Evolutionary conservation across 306 rosid genomes (phyloP), one percentile per base, ranked within the genome.

Genomic region (Mucuna pruriens): DNA sequence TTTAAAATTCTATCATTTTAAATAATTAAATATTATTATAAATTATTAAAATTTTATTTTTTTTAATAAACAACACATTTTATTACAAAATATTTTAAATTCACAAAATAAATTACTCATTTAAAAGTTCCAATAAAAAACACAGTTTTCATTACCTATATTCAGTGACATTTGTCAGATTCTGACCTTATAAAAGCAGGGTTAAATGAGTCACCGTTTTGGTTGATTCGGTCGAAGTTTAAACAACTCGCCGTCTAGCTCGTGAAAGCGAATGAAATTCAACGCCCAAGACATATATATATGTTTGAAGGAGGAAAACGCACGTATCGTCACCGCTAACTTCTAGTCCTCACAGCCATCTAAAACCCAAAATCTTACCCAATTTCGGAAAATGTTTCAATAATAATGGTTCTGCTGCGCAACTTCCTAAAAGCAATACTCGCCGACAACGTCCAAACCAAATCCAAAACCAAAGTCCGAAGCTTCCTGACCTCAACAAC

Each of bases 341-440:
- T 44, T 52, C 38, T 1, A 29, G 3, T n/a, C 31, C 3, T 29
- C 33, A 36, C 19, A 5, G 7, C 0, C 19, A 61, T 16, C 62
- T 78, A 39, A 42, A 71, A 71, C 71, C 75, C 74, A 31, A 75
- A 82, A 81, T 5, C 42, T 33, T 16, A 11, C 61, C 52, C 52
- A 61, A 1, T 38, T 62, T 11, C 19, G 8, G 12, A 2, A 33
- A 63, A 79, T 87, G 87, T 34, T 55, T 22, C 76, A 48, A 82
- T 46, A 48, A 82, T 46, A 75, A 95, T 95, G 99, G 91, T 91
- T 81, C 48, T 83, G 3, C 90, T 88, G 68, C 77, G 88, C 22
- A 69, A 69, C 52, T 86, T 87, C 15, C 86, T 92, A 0, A 90
- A 84, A 79, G 2, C 88, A 70, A 68, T 87, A 3, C 7, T 72